A percentile compares a stretch with the other conserved stretches of the same genome.
These are phyloP conservation scores for Noccaea bulbosa DNA, from an alignment of 345 rosid genomes.

Conservation along the genomic window DNA sequence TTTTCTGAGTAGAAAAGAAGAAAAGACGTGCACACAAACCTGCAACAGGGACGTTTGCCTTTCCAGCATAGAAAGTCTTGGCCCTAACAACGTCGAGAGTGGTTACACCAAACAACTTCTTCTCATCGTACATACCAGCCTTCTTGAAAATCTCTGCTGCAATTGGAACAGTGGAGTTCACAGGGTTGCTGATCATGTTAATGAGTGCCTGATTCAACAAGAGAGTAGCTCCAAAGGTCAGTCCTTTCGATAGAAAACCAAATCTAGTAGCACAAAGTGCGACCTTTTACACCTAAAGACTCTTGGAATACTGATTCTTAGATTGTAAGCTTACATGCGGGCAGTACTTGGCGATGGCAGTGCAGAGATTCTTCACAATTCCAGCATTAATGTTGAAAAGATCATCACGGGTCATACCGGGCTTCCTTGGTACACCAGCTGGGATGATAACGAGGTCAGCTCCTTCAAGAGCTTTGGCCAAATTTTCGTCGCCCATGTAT, in stretches of 20 bases:
- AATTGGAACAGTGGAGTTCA: slow-evolving; percentile 81
- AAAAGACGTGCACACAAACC: slow-evolving; percentile 16
- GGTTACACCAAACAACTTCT: slow-evolving; percentile 78
- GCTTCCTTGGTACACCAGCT: slow-evolving; percentile 80
- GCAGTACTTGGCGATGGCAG: slow-evolving; percentile 64
- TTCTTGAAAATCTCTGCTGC: slow-evolving; percentile 80
- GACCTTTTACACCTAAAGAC: neutral
- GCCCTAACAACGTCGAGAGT: slow-evolving; percentile 88
- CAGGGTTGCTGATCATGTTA: slow-evolving; percentile 85
- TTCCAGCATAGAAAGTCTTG: slow-evolving; percentile 80
- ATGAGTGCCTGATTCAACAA: slow-evolving; percentile 56
- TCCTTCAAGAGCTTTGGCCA: slow-evolving; percentile 55
- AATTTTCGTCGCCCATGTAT: slow-evolving; percentile 50
- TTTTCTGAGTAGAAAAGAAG: neutral
- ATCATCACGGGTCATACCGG: slow-evolving; percentile 83
- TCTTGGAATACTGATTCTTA: neutral
- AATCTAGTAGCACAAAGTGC: neutral
- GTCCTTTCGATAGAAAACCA: neutral
- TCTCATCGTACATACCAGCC: slow-evolving; percentile 73
- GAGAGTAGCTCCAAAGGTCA: neutral
- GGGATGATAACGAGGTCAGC: slow-evolving; percentile 70
- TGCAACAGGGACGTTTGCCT: slow-evolving; percentile 61
- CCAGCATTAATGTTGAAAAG: slow-evolving; percentile 72
- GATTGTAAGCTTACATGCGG: slow-evolving; percentile 47
- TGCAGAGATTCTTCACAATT: slow-evolving; percentile 52